Evolutionary conservation across 2,329 filamentous ascomycete species (phyloP), one percentile per base, ranked within the genome.

Genomic region (Claviceps quebecensis): DNA sequence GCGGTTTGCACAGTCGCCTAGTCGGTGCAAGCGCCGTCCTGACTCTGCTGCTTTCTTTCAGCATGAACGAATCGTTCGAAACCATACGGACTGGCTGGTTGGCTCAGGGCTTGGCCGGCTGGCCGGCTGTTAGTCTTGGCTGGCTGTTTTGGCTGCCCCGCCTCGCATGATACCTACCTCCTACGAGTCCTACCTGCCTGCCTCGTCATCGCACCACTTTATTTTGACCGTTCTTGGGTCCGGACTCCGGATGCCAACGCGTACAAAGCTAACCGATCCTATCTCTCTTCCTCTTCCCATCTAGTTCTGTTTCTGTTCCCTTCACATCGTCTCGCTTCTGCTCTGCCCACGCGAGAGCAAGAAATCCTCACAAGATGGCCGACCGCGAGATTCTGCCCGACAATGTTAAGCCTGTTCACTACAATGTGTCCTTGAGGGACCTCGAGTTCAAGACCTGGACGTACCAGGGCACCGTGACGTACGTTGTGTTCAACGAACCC

Each of bases 381-480:
- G 79, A 83, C 66, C 73, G 80, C 64, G 79, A 84, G 54, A 73
- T 80, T 57, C 75, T 84, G 55, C 79, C 80, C 47, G 72, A 73
- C 60, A 69, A 68, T 58, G 81, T 91, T 64, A 91, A 88, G 71
- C 89, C 93, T 2, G 72, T 75, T 56, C 88, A 97, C 72, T 98
- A 98, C 71, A 74, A 80, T 61, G 75, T 98, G 57, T 87, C 84
- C 52, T 78, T 98, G 59, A 81, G 76, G 63, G 84, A 93, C 60
- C 72, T 98, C 56, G 83, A 95, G 54, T 95, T 91, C 58, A 69
- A 70, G 54, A 68, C 69, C 50, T 83, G 80, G 83, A 81, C 78
- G 54, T 98, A 91, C 72, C 81, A 91, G 70, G 93, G 93, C 57
- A 81, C 76, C 19, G 87, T 96, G 55, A 69, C 66, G 75, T 78